Conservation (phyloP, 257 asterid species). For the Oldenlandia corymbosa region DNA sequence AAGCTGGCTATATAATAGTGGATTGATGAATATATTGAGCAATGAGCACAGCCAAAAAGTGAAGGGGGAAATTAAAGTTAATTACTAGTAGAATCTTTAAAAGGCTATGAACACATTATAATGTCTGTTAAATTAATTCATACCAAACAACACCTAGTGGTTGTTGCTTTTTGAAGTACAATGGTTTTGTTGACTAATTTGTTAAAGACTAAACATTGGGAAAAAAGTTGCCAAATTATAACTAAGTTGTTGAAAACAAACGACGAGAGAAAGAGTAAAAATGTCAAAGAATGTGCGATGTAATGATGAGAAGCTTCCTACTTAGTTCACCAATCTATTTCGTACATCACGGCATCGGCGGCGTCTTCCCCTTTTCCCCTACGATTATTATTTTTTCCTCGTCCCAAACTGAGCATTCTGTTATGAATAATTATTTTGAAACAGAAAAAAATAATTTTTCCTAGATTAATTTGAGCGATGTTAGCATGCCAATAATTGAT, state of each 20-base stretch:
- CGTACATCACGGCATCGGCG: conserved; percentile 26
- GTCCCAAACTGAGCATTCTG: no score
- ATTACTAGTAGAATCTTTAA: neutral
- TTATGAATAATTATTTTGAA: no score
- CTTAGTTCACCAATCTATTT: conserved; percentile 15
- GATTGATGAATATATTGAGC: neutral
- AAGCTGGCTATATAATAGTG: neutral
- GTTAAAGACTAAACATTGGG: neutral
- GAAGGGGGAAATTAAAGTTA: conserved; percentile 2
- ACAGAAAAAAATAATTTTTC: no score
- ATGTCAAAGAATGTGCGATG: conserved; percentile 5
- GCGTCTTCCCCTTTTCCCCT: neutral
- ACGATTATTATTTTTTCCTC: no score
- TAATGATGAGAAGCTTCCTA: conserved; percentile 6
- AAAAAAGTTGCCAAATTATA: neutral
- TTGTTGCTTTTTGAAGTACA: conserved; percentile 9
- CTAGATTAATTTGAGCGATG: no score
- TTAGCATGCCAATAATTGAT: no score
- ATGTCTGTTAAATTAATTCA: neutral
- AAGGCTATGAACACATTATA: neutral
- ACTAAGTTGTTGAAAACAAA: conserved; percentile 2
- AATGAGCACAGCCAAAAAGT: neutral
- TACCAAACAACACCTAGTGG: conserved; percentile 14
- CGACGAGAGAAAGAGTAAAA: neutral
- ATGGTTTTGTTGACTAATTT: conserved; percentile 13